Evolutionary conservation across 495 filamentous ascomycete species (phyloP).

Genomic region (Hyphodiscus hymeniophilus): DNA sequence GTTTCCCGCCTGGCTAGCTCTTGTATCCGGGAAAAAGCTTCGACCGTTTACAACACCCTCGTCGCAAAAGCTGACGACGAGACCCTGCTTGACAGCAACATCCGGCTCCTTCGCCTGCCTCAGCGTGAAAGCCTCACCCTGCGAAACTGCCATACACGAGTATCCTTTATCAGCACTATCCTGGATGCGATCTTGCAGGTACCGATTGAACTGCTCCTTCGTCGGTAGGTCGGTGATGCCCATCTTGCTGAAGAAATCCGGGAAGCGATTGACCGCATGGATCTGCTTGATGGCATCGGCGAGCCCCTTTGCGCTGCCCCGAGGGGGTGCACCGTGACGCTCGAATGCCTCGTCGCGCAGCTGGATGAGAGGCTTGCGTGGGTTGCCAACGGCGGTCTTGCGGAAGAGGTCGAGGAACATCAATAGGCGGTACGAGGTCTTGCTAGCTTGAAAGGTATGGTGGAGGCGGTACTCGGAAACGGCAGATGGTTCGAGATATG

Average conservation of each 20-base stretch:
- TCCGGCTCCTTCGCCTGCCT: constrained; percentile 20
- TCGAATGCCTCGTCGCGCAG: constrained; percentile 38
- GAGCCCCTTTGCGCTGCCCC: constrained; percentile 30
- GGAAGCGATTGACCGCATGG: constrained; percentile 34
- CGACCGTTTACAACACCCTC: too few species aligned
- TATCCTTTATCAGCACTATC: constrained; percentile 36
- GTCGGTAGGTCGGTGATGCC: constrained; percentile 26
- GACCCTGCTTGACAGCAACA: constrained; percentile 17
- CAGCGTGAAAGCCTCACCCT: constrained; percentile 23
- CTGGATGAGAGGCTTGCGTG: constrained; percentile 26
- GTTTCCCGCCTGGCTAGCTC: too few species aligned
- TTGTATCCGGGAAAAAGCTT: too few species aligned
- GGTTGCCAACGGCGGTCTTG: constrained; percentile 31
- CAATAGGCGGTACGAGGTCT: constrained; percentile 40
- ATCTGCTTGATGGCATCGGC: constrained; percentile 35
- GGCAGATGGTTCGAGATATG: constrained; percentile 33
- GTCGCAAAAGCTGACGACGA: background rate
- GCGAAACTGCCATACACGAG: constrained; percentile 25
- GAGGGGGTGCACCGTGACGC: constrained; percentile 37
- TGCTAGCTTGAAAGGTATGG: constrained; percentile 37
- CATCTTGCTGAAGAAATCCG: constrained; percentile 35
- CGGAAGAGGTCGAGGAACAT: constrained; percentile 46
- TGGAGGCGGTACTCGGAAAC: constrained; percentile 37
- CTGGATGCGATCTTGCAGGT: constrained; percentile 30
- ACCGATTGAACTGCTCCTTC: constrained; percentile 24